Evolutionary conservation across 73 alveolate genomes (phyloP).

Genomic region (Tetrahymena malaccensis): DNA sequence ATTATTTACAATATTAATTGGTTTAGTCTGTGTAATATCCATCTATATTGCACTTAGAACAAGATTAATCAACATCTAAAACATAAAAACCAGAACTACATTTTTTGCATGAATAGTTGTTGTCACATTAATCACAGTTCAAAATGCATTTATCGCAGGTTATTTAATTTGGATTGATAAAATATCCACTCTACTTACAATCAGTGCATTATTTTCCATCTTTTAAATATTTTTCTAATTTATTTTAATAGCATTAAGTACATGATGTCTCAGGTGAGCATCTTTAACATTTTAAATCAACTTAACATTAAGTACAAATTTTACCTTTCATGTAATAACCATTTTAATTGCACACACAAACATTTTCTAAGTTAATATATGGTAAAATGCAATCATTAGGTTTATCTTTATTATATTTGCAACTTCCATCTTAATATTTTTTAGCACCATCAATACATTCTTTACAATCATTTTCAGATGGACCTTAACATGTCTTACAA

Average conservation of each 20-base stretch:
- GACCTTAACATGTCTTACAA: neutral
- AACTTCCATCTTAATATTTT: neutral
- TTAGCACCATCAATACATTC: neutral
- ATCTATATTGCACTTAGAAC: neutral
- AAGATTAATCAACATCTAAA: neutral
- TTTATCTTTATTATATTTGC: neutral
- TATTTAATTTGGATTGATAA: neutral
- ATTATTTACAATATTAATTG: neutral
- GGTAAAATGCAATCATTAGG: neutral
- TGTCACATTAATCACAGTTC: neutral
- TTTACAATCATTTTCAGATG: neutral
- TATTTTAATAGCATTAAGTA: neutral
- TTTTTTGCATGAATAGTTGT: neutral
- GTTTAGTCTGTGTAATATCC: neutral
- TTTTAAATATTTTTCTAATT: neutral
- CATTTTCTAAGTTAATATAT: neutral
- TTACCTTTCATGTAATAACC: neutral
- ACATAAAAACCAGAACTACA: neutral
- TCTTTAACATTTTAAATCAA: neutral
- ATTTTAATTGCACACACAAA: neutral
- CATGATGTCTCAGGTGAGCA: neutral
- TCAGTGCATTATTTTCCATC: neutral
- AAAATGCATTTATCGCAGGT: neutral
- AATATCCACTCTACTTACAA: neutral
- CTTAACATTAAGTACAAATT: neutral